Conservation (phyloP, 148 eudicot species). For the Persicaria maculosa region DNA sequence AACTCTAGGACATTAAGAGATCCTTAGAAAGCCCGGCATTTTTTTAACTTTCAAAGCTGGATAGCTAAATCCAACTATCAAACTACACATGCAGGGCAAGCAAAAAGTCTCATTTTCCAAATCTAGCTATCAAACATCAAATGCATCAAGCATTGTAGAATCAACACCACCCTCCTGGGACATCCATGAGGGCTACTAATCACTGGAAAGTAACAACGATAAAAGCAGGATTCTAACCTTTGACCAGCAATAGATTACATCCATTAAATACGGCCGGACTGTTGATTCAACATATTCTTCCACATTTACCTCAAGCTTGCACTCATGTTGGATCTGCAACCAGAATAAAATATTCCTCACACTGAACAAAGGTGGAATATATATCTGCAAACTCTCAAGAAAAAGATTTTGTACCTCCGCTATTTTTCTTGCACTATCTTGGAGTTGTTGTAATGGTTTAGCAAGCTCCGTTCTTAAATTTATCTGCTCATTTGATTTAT, state of each 20-base stretch:
- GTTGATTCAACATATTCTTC: conserved; percentile 95
- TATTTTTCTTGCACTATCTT: conserved; percentile 92
- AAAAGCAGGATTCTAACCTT: conserved; percentile 37
- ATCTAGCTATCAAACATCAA: too few relatives aligned
- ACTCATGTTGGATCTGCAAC: conserved; percentile 92
- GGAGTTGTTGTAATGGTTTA: conserved; percentile 90
- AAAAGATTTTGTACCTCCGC: conserved; percentile 55
- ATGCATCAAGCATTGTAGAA: too few relatives aligned
- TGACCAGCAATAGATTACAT: conserved; percentile 98
- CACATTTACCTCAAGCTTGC: conserved; percentile 77
- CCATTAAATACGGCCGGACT: conserved; percentile 87
- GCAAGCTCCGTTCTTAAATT: conserved; percentile 84
- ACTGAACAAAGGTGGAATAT: neutral
- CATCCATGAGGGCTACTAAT: neutral
- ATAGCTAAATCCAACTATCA: too few relatives aligned
- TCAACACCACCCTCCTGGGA: too few relatives aligned
- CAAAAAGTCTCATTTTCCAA: too few relatives aligned
- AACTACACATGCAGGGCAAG: too few relatives aligned
- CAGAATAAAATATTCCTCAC: conserved; percentile 1
- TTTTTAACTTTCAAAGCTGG: too few relatives aligned
- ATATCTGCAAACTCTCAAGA: neutral
- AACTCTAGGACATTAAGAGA: too few relatives aligned
- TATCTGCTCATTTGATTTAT: conserved; percentile 78
- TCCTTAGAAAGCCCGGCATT: too few relatives aligned
- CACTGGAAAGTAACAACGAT: neutral